Evolutionary conservation across 805 yeast genomes (phyloP), one percentile per base, ranked within the genome.

Genomic region (Candida nanaspora): DNA sequence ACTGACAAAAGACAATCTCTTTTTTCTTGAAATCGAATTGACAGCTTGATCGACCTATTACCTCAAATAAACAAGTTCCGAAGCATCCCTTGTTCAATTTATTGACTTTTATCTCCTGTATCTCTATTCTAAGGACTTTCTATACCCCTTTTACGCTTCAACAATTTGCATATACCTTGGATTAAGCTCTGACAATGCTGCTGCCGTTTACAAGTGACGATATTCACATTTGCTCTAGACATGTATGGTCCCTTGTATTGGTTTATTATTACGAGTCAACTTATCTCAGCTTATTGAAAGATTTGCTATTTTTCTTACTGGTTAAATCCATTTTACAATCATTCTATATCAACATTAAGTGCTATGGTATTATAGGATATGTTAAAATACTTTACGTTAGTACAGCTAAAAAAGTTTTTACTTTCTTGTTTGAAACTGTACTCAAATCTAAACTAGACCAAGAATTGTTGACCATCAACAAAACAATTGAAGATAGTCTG

Each of bases 381-480:
- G n/a, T 49, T 2, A 29, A n/a, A 5, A 15, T 33, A 10, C 16
- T 34, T 1, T 50, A 42, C 26, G 40, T 37, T 6, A 10, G 2
- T 2, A 13, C 34, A 1, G 48, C 46, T 10, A 49, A 43, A 22
- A 4, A 13, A 2, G 27, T 47, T n/a, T 51, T 43, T 31, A 27
- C 38, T 1, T 9, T 37, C 8, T 21, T 58, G 8, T 46, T 59
- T 26, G 41, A 29, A 21, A 33, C 56, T 4, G 63, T 73, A 0
- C 45, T 86, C 20, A 74, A 67, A 41, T 46, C 54, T 1, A 75
- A 74, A 49, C 82, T 91, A 6, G 78, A 81, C 30, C 52, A 59
- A 21, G 89, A 89, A 53, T 69, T 89, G 2, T 43, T 44, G 4
- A 66, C 64, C 34, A 74, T 75, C 0, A 57, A 73, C 2, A 56